phyloP scores from a whole-genome alignment of 176 grass and related monocot species.

The Triticum urartu region DNA sequence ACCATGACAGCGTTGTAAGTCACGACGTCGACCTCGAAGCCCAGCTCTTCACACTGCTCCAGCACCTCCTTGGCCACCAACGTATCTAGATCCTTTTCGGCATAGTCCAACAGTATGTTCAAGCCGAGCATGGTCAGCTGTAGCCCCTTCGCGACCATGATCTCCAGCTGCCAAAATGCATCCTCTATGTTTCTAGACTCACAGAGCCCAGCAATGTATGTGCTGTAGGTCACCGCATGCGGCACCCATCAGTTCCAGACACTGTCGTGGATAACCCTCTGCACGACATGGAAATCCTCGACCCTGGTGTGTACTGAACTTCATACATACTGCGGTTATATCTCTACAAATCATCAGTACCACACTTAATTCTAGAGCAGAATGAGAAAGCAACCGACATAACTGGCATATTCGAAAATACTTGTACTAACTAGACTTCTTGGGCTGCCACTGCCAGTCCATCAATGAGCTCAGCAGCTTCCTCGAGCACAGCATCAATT shows the following conservation, averaged over 20 bases:
- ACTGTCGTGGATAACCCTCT: slow-evolving; percentile 44
- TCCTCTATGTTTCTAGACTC: slow-evolving; percentile 25
- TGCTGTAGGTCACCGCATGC: slow-evolving; percentile 70
- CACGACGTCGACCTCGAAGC: slow-evolving; percentile 67
- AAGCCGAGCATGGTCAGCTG: slow-evolving; percentile 58
- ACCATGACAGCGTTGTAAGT: slow-evolving; percentile 81
- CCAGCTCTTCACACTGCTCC: slow-evolving; percentile 66
- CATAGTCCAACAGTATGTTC: slow-evolving; percentile 75
- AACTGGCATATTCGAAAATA: slow-evolving; percentile 16
- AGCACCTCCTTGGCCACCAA: slow-evolving; percentile 57
- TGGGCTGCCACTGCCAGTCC: slow-evolving; percentile 58
- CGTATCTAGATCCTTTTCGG: slow-evolving; percentile 48
- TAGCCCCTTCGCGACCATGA: slow-evolving; percentile 58
- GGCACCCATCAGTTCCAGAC: slow-evolving; percentile 49
- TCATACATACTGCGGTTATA: slow-evolving; percentile 66
- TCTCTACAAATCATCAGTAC: not conserved
- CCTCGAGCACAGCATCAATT: slow-evolving; percentile 80
- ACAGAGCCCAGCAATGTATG: slow-evolving; percentile 72
- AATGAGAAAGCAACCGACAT: slow-evolving; percentile 3
- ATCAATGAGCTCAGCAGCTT: slow-evolving; percentile 83
- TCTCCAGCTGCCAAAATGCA: slow-evolving; percentile 56
- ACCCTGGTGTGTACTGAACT: slow-evolving; percentile 56
- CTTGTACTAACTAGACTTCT: slow-evolving; percentile 88
- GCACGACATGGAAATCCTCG: slow-evolving; percentile 46
- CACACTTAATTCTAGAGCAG: not conserved